Evolutionary conservation across 495 filamentous ascomycete species (phyloP), one percentile per base, ranked within the genome.

Genomic region (Penicillium diatomitis): DNA sequence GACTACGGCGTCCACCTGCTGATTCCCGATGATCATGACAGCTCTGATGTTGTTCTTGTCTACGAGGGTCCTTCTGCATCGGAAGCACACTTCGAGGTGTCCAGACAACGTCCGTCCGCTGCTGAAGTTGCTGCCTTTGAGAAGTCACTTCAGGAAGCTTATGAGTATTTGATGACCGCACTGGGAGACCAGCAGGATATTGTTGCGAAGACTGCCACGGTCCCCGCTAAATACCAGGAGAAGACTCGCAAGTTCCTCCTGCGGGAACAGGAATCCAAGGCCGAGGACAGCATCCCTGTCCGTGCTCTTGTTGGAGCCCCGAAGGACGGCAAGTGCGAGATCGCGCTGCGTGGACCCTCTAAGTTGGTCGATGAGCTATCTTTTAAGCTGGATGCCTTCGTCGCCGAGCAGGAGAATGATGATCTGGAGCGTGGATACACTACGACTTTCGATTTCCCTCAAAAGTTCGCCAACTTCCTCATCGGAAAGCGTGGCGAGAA

Each of bases 401-500:
- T 97, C 34, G 83, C 83, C 39, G 80, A 89, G 52, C 88, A 92
- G 64, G 84, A 86, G 68, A 76, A 85, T 65, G 88, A 95, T 53
- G 88, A 95, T 57, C 81, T 87, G 51, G 89, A 96, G 67, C 83
- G 90, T 41, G 88, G 86, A 31, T 89, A 90, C 66, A 87, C 81
- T 4, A 74, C 83, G 38, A 80, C 80, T 36, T 97, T 96, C 52
- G 88, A 92, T 46, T 99, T 90, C 71, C 92, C 92, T 4, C 85
- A 92, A 56, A 95, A 96, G 65, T 94, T 82, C 53, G 88, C 90
- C 48, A 94, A 94, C 60, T 83, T 90, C 63, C 76, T 99, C 11
- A 96, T 99, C 54, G 92, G 92, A 49, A 88, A 86, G 63, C 81
- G 82, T 36, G 92, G 92, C 28, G 90, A 90, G 69, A 91, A 91